Conservation (phyloP, 257 asterid species). For the Anisodus acutangulus region DNA sequence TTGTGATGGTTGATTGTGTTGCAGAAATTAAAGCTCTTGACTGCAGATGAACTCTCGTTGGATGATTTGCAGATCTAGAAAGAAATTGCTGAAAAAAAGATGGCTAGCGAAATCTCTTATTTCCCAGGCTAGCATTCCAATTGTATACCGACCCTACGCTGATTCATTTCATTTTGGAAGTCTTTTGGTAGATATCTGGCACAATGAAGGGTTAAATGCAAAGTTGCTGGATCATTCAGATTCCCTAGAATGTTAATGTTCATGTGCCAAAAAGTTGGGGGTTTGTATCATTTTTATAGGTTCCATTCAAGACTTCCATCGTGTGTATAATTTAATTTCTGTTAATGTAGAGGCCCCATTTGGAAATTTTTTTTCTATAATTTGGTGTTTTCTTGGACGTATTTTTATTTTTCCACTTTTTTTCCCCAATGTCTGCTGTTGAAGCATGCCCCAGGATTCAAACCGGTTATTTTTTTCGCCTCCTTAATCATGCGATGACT, state of each 20-base stretch:
- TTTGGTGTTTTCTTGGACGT: background rate
- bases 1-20: conserved; percentile 2
- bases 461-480: background rate
- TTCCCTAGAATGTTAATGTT: conserved; percentile 14
- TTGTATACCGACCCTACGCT: conserved; percentile 39
- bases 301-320: conserved; percentile 17
- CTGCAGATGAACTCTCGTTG: conserved; percentile 68
- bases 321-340: conserved; percentile 25
- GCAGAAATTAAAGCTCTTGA: conserved; percentile 90
- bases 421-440: background rate
- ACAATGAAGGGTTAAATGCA: conserved; percentile 15
- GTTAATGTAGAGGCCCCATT: conserved; percentile 20
- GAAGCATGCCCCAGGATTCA: background rate
- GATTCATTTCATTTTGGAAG: conserved; percentile 30
- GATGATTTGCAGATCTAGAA: conserved; percentile 87
- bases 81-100: conserved; percentile 38
- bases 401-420: background rate
- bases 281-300: conserved; percentile 28
- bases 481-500: background rate
- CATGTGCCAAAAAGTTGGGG: background rate
- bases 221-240: conserved; percentile 22
- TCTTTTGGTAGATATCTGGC: conserved; percentile 24
- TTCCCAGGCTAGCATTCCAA: conserved; percentile 37
- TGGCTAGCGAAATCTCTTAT: conserved; percentile 36
- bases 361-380: background rate